These are phyloP conservation scores for Elsinoe batatas DNA, from an alignment of 2,329 filamentous ascomycete species.

Conservation along the genomic window DNA sequence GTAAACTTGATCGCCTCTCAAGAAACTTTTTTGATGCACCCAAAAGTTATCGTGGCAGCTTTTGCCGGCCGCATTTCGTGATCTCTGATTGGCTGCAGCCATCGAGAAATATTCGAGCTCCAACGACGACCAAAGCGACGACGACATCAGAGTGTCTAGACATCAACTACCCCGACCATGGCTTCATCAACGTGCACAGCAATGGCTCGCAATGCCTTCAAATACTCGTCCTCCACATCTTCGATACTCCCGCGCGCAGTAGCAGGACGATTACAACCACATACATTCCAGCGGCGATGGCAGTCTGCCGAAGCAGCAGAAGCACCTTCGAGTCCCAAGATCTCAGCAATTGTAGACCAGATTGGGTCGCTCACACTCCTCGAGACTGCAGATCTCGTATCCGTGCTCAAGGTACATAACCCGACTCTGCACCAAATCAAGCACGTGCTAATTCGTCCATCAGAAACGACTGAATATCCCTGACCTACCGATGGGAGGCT, in stretches of 20 bases:
- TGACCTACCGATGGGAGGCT: slow-evolving; percentile 89
- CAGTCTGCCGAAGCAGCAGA: slow-evolving; percentile 67
- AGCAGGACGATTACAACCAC: not conserved
- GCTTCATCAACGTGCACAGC: slow-evolving; percentile 1
- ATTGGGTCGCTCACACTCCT: slow-evolving; percentile 96
- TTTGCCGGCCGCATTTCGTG: not conserved
- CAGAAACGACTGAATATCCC: slow-evolving; percentile 94
- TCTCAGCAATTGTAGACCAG: slow-evolving; percentile 88
- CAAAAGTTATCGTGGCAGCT: slow-evolving; percentile 3
- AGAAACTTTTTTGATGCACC: not conserved
- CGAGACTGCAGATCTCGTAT: slow-evolving; percentile 93
- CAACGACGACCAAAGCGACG: not conserved
- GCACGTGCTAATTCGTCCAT: slow-evolving; percentile 12
- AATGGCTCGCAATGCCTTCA: not conserved
- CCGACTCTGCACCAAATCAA: not conserved
- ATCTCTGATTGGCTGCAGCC: not conserved
- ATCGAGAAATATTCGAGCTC: slow-evolving; percentile 10
- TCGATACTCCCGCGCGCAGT: not conserved
- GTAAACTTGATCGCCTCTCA: not conserved
- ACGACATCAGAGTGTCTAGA: not conserved
- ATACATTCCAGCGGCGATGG: slow-evolving; percentile 54
- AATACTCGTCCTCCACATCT: not conserved
- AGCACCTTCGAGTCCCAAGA: slow-evolving; percentile 66
- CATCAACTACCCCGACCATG: not conserved
- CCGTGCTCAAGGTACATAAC: slow-evolving; percentile 73